Base-by-base conservation (phyloP, 257 asterid genomes). In the Solanum stenotomum region DNA sequence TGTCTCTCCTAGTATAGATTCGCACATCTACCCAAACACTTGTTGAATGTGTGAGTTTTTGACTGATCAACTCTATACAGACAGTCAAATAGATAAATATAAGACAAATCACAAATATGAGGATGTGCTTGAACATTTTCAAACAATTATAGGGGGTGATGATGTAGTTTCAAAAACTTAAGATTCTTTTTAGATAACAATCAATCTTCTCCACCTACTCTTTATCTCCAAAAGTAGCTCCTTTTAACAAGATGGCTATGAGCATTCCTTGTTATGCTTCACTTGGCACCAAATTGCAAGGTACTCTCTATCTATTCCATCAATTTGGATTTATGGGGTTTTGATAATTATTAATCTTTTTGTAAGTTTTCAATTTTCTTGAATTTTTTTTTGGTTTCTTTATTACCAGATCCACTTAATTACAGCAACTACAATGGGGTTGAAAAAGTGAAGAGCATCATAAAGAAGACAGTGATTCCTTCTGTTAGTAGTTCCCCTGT, bases 401-500 rank as follows among this genome's bases (percentile, higher is more conserved):
- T 31, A 0, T 85, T 72, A 33, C 93, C 93, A 92, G 97, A 74
- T 88, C 88, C 88, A 89, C 83, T 87, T 56, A 89, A 86, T 74
- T 87, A n/a, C 40, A 90, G 93, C 95, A 87, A 85, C 89, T 82
- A 68, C 87, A 88, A 81, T 49, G 91, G 90, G 61, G 88, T 94
- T 34, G 95, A 91, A 25, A 94, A 91, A 18, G 97, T 95, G 88
- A 90, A 91, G 71, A 88, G 88, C 2, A 90, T 95, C 13, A 77
- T 94, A 18, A 16, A 75, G n/a, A 93, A 90, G 89, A 87, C 23
- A 46, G 95, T 94, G 42, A 85, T 96, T 90, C 91, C 96, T 90
- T 92, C 94, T 67, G 44, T 70, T 16, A 87, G 89, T 40, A 94
- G 96, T 23, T 86, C 98, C 70, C 99, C 98, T 14, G 83, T 91